Conservation (phyloP, 768 basidiomycete species). For the Cyclocybe aegerita region DNA sequence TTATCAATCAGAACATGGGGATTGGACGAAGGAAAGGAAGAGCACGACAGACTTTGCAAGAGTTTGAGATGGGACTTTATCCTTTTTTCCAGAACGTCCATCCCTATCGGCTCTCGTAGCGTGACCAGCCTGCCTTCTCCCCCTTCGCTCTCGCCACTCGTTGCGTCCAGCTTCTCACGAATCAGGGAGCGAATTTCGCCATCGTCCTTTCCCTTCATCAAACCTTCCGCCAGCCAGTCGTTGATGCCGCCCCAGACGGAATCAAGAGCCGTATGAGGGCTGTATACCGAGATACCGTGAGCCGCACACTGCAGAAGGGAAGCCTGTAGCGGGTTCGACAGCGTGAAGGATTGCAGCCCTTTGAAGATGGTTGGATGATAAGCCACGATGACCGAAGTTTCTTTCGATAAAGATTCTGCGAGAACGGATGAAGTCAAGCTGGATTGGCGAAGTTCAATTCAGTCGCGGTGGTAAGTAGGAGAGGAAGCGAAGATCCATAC, state of each 20-base stretch:
- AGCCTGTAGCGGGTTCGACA: slow-evolving; percentile 74
- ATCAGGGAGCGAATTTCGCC: slow-evolving; percentile 36
- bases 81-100: slow-evolving; percentile 61
- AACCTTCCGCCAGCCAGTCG: slow-evolving; percentile 77
- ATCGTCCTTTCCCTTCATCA: slow-evolving; percentile 37
- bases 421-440: slow-evolving; percentile 76
- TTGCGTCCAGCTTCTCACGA: slow-evolving; percentile 38
- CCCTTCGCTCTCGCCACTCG: slow-evolving; percentile 38
- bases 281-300: slow-evolving; percentile 81
- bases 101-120: slow-evolving; percentile 52
- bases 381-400: slow-evolving; percentile 67
- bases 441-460: slow-evolving; percentile 7
- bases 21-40: slow-evolving; percentile 16
- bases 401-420: slow-evolving; percentile 61
- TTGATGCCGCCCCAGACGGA: slow-evolving; percentile 83
- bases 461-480: background rate
- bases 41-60: slow-evolving; percentile 27
- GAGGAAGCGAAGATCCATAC: slow-evolving; percentile 33
- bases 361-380: slow-evolving; percentile 89
- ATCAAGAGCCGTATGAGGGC: slow-evolving; percentile 89
- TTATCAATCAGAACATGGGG: slow-evolving; percentile 17
- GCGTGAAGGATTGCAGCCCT: slow-evolving; percentile 71
- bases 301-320: slow-evolving; percentile 81
- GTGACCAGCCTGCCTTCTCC: slow-evolving; percentile 72
- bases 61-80: slow-evolving; percentile 67